Evolutionary conservation across 345 rosid genomes (phyloP), one percentile per base, ranked within the genome.

Genomic region (Gynandropsis gynandra): DNA sequence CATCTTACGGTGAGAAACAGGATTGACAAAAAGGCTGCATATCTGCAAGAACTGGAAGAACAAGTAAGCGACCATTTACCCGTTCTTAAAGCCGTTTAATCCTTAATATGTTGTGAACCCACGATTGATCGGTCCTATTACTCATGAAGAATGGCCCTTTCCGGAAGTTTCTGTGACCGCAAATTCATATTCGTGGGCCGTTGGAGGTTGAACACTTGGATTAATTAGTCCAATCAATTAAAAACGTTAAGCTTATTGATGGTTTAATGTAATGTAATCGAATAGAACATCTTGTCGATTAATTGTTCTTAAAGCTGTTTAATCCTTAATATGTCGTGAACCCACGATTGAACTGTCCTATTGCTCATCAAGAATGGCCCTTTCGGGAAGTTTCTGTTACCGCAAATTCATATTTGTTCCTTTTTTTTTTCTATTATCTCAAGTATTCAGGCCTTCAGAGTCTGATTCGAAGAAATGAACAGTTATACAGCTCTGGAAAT

Each of bases 401-500:
- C n/a, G n/a, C n/a, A n/a, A n/a, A n/a, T n/a, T 62, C 40, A 40
- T 49, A 54, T 33, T 14, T 14, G 9, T 54, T 43, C 29, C 29
- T 24, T 1, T 41, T 47, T 62, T 56, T 55, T 65, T 27, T 68
- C 39, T 62, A 16, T 17, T 63, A 47, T 53, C 10, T 66, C 46
- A 73, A 93, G 99, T 81, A 51, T 31, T 59, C 81, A 71, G 99
- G 96, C 48, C 87, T 93, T 56, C 92, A 81, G 80, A 88, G 83
- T 64, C 70, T 93, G 72, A 73, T 85, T 45, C 78, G 73, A 50
- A 75, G 95, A 64, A 93, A 93, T 58, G 89, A 85, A 71, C 92
- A 74, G 52, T 68, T 85, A 36, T 83, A 78, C 68, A 70, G 83
- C 72, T 71, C 92, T 1, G 99, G 76, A 58, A 74, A 83, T 68